Evolutionary conservation across 208 protist species (phyloP).

Genomic region (Wallacemonas rigidus): DNA sequence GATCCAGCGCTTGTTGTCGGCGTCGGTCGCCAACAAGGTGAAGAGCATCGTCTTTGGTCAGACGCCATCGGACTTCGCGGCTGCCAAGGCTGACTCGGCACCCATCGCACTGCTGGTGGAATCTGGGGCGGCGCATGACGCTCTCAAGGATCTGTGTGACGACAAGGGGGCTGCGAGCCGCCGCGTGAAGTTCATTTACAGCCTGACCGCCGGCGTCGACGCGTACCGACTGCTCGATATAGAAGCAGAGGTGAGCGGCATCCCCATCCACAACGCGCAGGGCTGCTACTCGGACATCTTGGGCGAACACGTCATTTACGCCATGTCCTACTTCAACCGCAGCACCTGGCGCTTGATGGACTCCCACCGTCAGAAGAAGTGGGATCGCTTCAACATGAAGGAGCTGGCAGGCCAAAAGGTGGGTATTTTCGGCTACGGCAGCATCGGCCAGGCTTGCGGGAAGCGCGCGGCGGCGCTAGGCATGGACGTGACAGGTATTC

Average conservation of each 20-base stretch:
- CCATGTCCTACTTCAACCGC: conserved; percentile 89
- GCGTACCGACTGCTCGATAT: conserved; percentile 53
- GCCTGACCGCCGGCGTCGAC: conserved; percentile 72
- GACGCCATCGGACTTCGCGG: conserved; percentile 31
- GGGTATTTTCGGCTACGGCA: conserved; percentile 83
- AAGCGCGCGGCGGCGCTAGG: conserved; percentile 46
- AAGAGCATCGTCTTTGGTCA: conserved; percentile 34
- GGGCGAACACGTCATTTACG: conserved; percentile 76
- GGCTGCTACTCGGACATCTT: conserved; percentile 71
- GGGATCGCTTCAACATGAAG: conserved; percentile 77
- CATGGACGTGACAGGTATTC: conserved; percentile 79
- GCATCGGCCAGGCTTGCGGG: conserved; percentile 68
- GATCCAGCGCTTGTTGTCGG: conserved; percentile 7
- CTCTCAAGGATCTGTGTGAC: conserved; percentile 70
- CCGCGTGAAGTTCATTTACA: conserved; percentile 79
- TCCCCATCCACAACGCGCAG: conserved; percentile 74
- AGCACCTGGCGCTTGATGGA: conserved; percentile 58
- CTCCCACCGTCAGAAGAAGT: conserved; percentile 61
- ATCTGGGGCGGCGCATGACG: conserved; percentile 27
- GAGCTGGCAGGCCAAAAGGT: conserved; percentile 59
- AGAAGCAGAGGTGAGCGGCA: conserved; percentile 38
- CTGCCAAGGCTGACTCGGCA: conserved; percentile 25
- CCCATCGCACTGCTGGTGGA: conserved; percentile 36
- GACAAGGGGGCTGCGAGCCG: conserved; percentile 50
- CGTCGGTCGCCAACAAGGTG: conserved; percentile 14